These are phyloP conservation scores for Picocystis sp. DNA, from an alignment of 163 green algal genomes.

Conservation along the genomic window DNA sequence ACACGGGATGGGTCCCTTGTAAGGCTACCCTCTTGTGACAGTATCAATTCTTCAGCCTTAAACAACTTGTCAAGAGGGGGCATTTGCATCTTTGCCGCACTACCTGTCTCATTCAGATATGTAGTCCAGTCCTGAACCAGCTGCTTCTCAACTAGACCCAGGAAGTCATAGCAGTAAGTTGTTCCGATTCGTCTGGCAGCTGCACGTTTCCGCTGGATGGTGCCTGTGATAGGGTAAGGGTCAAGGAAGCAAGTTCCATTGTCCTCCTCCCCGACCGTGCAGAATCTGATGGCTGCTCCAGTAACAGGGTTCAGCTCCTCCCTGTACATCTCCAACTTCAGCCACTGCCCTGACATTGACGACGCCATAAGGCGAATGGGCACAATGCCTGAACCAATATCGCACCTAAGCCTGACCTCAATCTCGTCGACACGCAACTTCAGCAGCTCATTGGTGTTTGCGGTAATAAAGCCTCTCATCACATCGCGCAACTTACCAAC, in stretches of 20 bases:
- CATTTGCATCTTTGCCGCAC: background rate
- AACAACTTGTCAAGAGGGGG: constrained; percentile 8
- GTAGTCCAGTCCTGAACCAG: constrained; percentile 12
- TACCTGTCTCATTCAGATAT: constrained; percentile 1
- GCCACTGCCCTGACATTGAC: constrained; percentile 17
- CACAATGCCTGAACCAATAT: constrained; percentile 5
- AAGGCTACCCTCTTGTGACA: constrained; percentile 1
- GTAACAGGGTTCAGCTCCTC: constrained; percentile 14
- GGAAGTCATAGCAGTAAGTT: constrained; percentile 24
- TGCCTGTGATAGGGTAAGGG: constrained; percentile 10
- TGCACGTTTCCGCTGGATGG: constrained; percentile 12
- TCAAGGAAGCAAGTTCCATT: constrained; percentile 15
- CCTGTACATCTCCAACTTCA: constrained; percentile 18
- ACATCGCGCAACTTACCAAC: no score
- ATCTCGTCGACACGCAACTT: constrained; percentile 13
- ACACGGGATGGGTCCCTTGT: no score
- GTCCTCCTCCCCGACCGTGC: constrained; percentile 8
- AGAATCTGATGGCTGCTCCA: constrained; percentile 12
- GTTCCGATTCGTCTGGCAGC: constrained; percentile 15
- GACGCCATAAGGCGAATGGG: constrained; percentile 18
- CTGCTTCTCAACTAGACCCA: constrained; percentile 16
- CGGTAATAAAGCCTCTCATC: constrained; percentile 7
- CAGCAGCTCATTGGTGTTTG: constrained; percentile 9
- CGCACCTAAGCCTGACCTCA: constrained; percentile 9
- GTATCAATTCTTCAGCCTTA: constrained; percentile 6